phyloP scores from a whole-genome alignment of 2,329 filamentous ascomycete genomes.

The Fusarium staphyleae region DNA sequence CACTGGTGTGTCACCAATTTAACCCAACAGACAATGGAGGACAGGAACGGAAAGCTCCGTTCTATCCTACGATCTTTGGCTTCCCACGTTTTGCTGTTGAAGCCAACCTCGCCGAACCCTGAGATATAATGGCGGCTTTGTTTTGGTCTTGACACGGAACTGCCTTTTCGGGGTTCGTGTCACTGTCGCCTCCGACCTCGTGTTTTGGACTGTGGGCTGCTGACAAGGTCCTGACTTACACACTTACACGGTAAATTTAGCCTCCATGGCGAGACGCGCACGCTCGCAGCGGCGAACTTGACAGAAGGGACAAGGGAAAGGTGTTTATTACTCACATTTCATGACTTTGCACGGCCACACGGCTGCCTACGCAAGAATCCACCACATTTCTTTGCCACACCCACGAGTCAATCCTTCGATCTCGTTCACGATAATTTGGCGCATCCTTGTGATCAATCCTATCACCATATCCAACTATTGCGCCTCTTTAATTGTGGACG shows the following conservation, averaged over 20 bases:
- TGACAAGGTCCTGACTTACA: slow-evolving; percentile 31
- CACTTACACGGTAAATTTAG: background rate
- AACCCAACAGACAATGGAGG: slow-evolving; percentile 10
- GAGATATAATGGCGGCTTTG: slow-evolving; percentile 11
- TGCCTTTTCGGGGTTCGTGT: slow-evolving; percentile 3
- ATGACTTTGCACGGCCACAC: slow-evolving; percentile 22
- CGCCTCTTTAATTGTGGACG: slow-evolving; percentile 3
- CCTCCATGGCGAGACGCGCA: slow-evolving; percentile 1
- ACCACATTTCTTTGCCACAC: slow-evolving; percentile 29
- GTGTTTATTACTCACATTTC: background rate
- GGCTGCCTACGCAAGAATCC: slow-evolving; percentile 15
- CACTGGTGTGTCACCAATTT: slow-evolving; percentile 8
- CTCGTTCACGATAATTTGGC: slow-evolving; percentile 3
- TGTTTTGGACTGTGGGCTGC: slow-evolving; percentile 19
- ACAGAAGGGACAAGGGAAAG: background rate
- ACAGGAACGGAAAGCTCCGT: slow-evolving; percentile 18
- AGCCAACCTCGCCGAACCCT: slow-evolving; percentile 1
- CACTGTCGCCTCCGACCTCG: slow-evolving; percentile 17
- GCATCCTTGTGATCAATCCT: background rate
- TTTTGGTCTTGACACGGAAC: slow-evolving; percentile 11
- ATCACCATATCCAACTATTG: background rate
- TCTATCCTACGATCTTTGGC: slow-evolving; percentile 11
- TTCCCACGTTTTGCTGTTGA: background rate
- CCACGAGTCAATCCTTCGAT: slow-evolving; percentile 1
- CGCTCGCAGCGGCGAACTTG: background rate